Conservation (phyloP, 306 rosid species). For the Mucuna pruriens region DNA sequence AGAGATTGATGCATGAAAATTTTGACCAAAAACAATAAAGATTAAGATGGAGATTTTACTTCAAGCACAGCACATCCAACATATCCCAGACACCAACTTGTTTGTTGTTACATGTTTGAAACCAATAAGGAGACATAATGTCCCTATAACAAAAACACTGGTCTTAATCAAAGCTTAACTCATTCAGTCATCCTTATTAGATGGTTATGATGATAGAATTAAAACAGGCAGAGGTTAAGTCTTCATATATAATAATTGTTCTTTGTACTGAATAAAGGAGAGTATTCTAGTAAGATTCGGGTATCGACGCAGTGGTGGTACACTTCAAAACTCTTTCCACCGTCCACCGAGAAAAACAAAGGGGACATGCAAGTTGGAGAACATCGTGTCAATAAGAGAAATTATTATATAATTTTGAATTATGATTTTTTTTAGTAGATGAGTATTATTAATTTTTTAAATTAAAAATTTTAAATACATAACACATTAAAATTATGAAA, state of each 20-base stretch:
- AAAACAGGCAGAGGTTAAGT: neutral
- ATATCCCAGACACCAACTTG: conserved; percentile 10
- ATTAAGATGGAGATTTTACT: neutral
- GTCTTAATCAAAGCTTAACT: neutral
- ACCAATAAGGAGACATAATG: conserved; percentile 16
- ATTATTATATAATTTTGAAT: too few species aligned
- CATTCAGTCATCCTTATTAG: conserved; percentile 1
- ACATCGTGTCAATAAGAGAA: neutral
- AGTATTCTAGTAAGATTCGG: neutral
- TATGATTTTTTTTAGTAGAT: too few species aligned
- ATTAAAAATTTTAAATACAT: too few species aligned
- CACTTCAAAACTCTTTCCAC: neutral
- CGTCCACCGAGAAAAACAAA: neutral
- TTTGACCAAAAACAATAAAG: neutral
- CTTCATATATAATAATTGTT: neutral
- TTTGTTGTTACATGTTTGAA: neutral
- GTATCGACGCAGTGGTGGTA: neutral
- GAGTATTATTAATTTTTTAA: too few species aligned
- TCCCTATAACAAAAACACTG: neutral
- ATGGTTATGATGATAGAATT: neutral
- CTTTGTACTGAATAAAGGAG: neutral
- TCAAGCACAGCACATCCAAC: neutral
- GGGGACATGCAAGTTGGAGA: neutral
- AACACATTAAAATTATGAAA: too few species aligned
- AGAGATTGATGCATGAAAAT: neutral